Base-by-base conservation (phyloP, 768 basidiomycete species). In the Psilocybe subaeruginosa region DNA sequence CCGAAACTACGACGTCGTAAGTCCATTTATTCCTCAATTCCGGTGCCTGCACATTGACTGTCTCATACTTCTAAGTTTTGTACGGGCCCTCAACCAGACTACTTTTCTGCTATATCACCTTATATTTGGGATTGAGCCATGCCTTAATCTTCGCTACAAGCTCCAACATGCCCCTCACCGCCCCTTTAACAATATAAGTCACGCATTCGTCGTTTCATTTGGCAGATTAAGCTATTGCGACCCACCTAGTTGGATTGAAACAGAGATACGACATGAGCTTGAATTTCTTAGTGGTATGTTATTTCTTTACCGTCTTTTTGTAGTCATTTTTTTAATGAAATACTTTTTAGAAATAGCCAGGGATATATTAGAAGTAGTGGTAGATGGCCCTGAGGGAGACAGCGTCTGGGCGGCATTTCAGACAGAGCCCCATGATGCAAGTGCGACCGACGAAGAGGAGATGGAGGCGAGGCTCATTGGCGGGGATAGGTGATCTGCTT, bases 171-270 rank as follows among this genome's bases (percentile, higher is more conserved):
- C 86, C 14, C 76, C 82, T 11, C 74, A 76, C 50, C 82, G 85
- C 33, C 76, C 78, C 30, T 88, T 89, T 69, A 86, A 83, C 65
- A 87, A 86, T 33, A 73, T 91, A 29, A 78, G 78, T 11, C 87
- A 94, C 65, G 80, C 87, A 69, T 93, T 92, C 68, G 84, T 87
- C 30, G 86, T 92, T n/a, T 84, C 87, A 0, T 83, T 95, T 57
- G 90, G 92, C 41, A 81, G 92, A 62, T 74, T 95, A 50, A 86
- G 88, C 58, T 93, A 85, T 61, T 86, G 88, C 5, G 87, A 86
- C 49, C 76, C 83, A 9, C 88, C 89, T 14, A 79, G 83, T 47
- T 90, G 88, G 86, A 70, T 89, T 33, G 74, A 78, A 23, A 58
- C 60, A 14, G 70, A 76, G 50, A 69, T 73, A 14, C 78, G 75